Base-by-base conservation (phyloP, 495 filamentous ascomycete genomes). In the Xylaria venustula region DNA sequence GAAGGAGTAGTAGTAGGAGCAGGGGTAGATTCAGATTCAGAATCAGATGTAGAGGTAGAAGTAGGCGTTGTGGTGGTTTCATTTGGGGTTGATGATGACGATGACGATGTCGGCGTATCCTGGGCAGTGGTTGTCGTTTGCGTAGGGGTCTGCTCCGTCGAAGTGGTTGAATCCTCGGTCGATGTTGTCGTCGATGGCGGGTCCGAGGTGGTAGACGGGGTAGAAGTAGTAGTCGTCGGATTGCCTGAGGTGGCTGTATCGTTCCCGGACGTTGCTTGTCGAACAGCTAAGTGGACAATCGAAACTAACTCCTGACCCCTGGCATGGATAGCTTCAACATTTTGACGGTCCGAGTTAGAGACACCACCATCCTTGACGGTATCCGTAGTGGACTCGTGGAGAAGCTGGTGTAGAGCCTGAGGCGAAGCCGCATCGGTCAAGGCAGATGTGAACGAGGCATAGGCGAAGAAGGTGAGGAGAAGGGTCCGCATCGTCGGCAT, bases 361-460 rank as follows among this genome's bases (percentile, higher is more conserved):
- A 76, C 63, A 23, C 73, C 63, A 23, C 73, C 75, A 37, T 74
- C 67, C 59, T 68, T 71, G 52, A 74, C 77, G 36, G 66, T 63
- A n/a, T 57, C 52, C 3, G 76, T 73, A 41, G 76, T 71, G 54
- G 71, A 71, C n/a, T 72, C 66, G 53, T 76, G 73, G 3, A 78
- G 70, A 28, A 79, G 67, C 11, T 66, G 60, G 53, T 77, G 72
- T 7, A 78, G 66, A 56, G 70, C 67, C 41, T 71, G 64, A 8
- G 74, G 66, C n/a, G 76, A 75, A 67, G 60, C 54, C 23, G 69
- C 75, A 60, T 67, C 66, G 44, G 71, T 67, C 17, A 74, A 37
- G 37, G 72, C 69, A 34, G 67, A 54, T 32, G 72, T 60, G 48
- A 72, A 55, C 22, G 74, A 59, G 55, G 72, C 54, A 41, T 67